Evolutionary conservation across 495 filamentous ascomycete species (phyloP), one percentile per base, ranked within the genome.

Genomic region (Penicillium crystallinum): DNA sequence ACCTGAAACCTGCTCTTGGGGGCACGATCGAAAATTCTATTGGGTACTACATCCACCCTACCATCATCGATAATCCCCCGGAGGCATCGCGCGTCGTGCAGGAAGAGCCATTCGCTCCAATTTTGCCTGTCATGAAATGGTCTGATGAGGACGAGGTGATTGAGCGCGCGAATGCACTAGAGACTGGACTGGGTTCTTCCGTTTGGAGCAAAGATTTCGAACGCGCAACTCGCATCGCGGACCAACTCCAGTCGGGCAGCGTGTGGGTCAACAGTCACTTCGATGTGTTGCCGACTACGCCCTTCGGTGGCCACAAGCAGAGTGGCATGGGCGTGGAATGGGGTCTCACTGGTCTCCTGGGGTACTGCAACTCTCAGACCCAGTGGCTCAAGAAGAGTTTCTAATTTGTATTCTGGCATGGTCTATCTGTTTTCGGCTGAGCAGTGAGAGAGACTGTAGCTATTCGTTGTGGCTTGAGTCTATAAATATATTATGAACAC

Each of bases 321-420:
- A 80, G 75, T 52, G 85, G 86, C 1, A 78, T 85, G 50, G 85
- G 85, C 3, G 78, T 78, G 15, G 85, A 87, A 65, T 80, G 81
- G 68, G 79, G 80, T 2, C 67, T 72, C 49, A 73, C 76, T 46
- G 85, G 85, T 2, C 56, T 86, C 54, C 64, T 81, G 51, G 68
- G 69, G n/a, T 87, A 81, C 58, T 74, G 70, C 43, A 82, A 86
- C 47, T 74, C 77, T n/a, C 76, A 84, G 66, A 66, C 54, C 11
- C 48, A 34, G 48, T 50, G 48, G 31, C 14, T 64, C 1, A 61
- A 51, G 49, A 63, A 50, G 49, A 50, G 47, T 11, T 34, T 42
- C 19, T 50, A 49, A 25, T 18, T n/a, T n/a, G n/a, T n/a, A n/a
- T n/a, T n/a, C n/a, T n/a, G n/a, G n/a, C n/a, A n/a, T n/a, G n/a